A percentile compares a stretch with the other conserved stretches of the same genome.
Conservation (phyloP, 345 rosid species). For the Salix udensis region DNA sequence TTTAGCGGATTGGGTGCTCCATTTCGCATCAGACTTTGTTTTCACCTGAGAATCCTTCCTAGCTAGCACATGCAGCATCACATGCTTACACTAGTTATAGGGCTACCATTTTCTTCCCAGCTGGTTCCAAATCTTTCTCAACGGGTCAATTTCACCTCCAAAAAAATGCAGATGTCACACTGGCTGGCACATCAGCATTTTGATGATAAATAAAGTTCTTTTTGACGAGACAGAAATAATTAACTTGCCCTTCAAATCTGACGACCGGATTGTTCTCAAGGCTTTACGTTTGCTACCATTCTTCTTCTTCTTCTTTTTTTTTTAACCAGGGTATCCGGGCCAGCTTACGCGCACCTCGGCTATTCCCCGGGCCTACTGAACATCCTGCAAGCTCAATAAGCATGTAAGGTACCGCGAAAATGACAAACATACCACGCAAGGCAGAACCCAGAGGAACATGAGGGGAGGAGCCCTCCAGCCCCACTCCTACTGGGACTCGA, state of each 20-base stretch:
- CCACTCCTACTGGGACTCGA: too few species aligned
- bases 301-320: too few species aligned
- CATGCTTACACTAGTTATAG: not conserved
- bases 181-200: not conserved
- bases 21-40: not conserved
- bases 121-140: not conserved
- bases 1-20: not conserved
- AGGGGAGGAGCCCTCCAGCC: too few species aligned
- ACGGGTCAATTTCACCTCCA: not conserved
- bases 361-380: rapidly evolving
- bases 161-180: not conserved
- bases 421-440: too few species aligned
- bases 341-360: too few species aligned
- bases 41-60: not conserved
- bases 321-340: too few species aligned
- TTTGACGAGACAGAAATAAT: not conserved
- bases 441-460: too few species aligned
- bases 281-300: not conserved
- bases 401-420: rapidly evolving
- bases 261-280: not conserved
- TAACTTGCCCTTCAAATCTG: not conserved
- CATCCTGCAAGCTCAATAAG: too few species aligned
- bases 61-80: not conserved
- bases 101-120: not conserved
- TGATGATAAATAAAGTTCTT: not conserved